Base-by-base conservation (phyloP, 495 filamentous ascomycete genomes). In the Articulospora tetracladia region DNA sequence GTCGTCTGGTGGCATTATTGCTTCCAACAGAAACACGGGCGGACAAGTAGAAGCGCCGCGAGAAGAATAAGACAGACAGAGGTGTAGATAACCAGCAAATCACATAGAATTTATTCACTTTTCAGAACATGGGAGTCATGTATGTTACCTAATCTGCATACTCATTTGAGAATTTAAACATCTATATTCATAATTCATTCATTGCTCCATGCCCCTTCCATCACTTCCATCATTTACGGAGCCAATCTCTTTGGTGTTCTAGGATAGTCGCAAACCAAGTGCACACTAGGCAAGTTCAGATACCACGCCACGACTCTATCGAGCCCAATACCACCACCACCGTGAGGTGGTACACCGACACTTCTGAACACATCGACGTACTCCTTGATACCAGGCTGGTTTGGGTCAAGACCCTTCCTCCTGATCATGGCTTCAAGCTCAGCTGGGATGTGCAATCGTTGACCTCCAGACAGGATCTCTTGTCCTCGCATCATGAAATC, bases 401-500 rank as follows among this genome's bases (percentile, higher is more conserved):
- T 70, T 2, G 91, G 89, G 70, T 93, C 83, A 36, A 96, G 71
- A 13, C 88, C 90, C 76, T 93, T 89, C 57, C 75, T 74, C 48
- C 77, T 71, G 78, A 96, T 90, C 12, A 83, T 81, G 10, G 79
- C 80, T 68, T 85, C 80, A 44, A 96, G 79, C 71, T 88, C 80
- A 32, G 77, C 79, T 34, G 89, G 81, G 63, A 88, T 72, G 79
- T 96, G 80, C 67, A 96, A 87, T 74, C 91, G 89, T 78, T 96
- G 91, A 26, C 90, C 91, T 53, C 92, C 92, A 13, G 84, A 89
- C 74, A 93, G 83, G 70, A 95, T 92, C 74, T 93, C 92, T 74
- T 96, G 90, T 20, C 90, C 90, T 64, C 92, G 86, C 88, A 96
- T 89, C 80, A 95, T 93, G 79, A 97, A 91, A 75, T 96, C 92